Evolutionary conservation across 805 yeast genomes (phyloP), one percentile per base, ranked within the genome.

Genomic region (Yamadazyma kitorensis): DNA sequence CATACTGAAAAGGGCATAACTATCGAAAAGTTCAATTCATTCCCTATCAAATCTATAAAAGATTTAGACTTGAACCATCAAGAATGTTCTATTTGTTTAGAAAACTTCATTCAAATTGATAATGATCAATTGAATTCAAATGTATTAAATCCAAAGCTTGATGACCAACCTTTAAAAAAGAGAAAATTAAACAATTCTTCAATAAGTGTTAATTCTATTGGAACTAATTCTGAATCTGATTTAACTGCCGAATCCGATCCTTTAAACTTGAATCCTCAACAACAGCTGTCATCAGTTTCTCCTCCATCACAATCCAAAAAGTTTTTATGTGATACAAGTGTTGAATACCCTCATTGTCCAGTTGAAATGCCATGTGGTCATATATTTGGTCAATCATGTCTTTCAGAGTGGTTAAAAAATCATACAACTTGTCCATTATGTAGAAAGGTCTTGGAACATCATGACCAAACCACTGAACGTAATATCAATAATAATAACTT

Each of bases 341-440:
- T 16, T 5, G 48, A 43, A n/a, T 40, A 25, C 17, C 39, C 44
- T 13, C 97, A 93, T 54, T 56, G 70, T 4, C 83, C 96, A 0
- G 68, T 84, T 1, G 64, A 72, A 38, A 68, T 91, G 73, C 93
- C 95, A 0, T 91, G 98, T 57, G 78, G 78, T 6, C 98, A 91
- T 52, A 53, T 79, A 0, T 91, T 93, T 65, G 98, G 98, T 5
- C 72, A 80, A 41, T 73, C 76, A n/a, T 91, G 98, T 63, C 64
- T 88, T 16, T 74, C 69, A 38, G 86, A 82, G 47, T 91, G 98
- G 98, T 73, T 91, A 32, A 74, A 72, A 40, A 62, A 74, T 16
- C 80, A 83, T 48, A 72, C 76, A 19, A 76, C 86, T 2, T 89
- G 98, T 55, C 98, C 98, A 0, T 59, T 91, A 29, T 91, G 98